Evolutionary conservation across 306 rosid genomes (phyloP).

Genomic region (Sicyos edulis): DNA sequence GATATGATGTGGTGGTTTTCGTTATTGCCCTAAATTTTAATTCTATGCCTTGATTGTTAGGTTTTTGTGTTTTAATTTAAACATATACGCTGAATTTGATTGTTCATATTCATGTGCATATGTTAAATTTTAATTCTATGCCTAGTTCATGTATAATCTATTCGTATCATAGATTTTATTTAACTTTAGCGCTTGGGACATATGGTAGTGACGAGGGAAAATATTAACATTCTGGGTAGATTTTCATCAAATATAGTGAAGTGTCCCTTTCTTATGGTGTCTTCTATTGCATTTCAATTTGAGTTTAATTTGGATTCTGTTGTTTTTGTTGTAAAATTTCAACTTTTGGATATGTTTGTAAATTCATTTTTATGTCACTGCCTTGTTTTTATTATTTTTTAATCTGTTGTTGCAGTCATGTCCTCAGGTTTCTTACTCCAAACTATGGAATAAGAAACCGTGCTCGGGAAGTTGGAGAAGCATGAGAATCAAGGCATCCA

Average conservation of each 20-base stretch:
- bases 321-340: background rate
- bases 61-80: too few species aligned
- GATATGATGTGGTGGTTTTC: background rate
- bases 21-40: background rate
- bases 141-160: too few species aligned
- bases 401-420: conserved; percentile 32
- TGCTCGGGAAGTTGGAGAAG: conserved; percentile 40
- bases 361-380: too few species aligned
- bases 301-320: conserved; percentile 1
- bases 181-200: background rate
- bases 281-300: too few species aligned
- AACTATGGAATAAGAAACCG: conserved; percentile 36
- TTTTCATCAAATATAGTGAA: background rate
- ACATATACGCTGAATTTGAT: too few species aligned
- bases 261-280: too few species aligned
- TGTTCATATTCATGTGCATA: too few species aligned
- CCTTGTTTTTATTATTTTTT: too few species aligned
- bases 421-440: conserved; percentile 32
- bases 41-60: background rate
- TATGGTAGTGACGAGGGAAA: conserved; percentile 1
- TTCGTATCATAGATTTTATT: too few species aligned
- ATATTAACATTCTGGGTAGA: background rate
- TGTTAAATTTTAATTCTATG: too few species aligned
- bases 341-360: too few species aligned
- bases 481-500: conserved; percentile 37